phyloP scores from a whole-genome alignment of 805 yeast species.

The Kluyveromyces lactis region DNA sequence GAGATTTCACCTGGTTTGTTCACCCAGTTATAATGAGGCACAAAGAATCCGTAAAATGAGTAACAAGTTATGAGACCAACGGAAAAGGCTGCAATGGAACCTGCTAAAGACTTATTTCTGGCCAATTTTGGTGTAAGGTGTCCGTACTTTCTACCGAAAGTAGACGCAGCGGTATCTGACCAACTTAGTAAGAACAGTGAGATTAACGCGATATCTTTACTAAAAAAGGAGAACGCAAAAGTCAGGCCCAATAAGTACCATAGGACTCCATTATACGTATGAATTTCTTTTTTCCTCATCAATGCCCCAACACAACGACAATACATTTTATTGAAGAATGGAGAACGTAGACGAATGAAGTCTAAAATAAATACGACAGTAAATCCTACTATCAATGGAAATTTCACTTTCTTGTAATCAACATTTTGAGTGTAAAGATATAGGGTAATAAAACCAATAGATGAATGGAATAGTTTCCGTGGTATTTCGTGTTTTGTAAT shows the following conservation, averaged over 20 bases:
- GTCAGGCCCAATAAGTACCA: constrained; percentile 79
- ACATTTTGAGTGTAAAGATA: constrained; percentile 60
- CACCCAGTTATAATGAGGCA: constrained; percentile 52
- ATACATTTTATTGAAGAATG: constrained; percentile 56
- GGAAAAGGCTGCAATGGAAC: constrained; percentile 76
- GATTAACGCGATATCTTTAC: constrained; percentile 75
- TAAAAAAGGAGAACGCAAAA: constrained; percentile 57
- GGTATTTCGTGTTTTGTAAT: constrained; percentile 80
- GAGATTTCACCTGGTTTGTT: constrained; percentile 50
- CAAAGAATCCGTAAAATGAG: constrained; percentile 61
- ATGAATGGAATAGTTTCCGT: constrained; percentile 79
- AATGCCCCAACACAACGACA: constrained; percentile 66
- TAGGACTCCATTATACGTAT: constrained; percentile 71
- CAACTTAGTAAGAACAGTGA: constrained; percentile 79
- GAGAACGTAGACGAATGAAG: constrained; percentile 51
- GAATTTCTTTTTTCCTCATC: constrained; percentile 76
- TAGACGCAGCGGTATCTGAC: constrained; percentile 97
- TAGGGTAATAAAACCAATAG: constrained; percentile 77
- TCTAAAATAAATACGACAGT: constrained; percentile 54
- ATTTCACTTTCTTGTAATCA: constrained; percentile 46
- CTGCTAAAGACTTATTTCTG: constrained; percentile 77
- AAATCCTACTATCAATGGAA: constrained; percentile 51
- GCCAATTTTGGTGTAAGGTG: constrained; percentile 72
- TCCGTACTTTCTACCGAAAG: constrained; percentile 83
- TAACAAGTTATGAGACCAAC: constrained; percentile 63